Evolutionary conservation across 345 rosid species (phyloP).

Genomic region (Euphorbia pulcherrima): DNA sequence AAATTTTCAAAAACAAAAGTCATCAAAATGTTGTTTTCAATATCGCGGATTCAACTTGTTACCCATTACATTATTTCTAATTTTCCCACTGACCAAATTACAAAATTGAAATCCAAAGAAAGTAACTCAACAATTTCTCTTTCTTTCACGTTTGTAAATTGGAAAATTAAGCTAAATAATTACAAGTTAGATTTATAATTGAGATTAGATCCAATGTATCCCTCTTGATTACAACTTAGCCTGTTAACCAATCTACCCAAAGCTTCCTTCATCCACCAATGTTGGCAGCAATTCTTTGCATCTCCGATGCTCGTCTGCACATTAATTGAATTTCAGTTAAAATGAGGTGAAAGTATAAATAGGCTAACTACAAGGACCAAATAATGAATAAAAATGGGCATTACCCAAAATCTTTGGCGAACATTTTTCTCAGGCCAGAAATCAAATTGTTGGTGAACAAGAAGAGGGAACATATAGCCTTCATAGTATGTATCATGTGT

Average conservation of each 20-base stretch:
- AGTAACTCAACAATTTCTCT: too few relatives aligned
- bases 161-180: too few relatives aligned
- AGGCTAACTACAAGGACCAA: too few relatives aligned
- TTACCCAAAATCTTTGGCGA: slow-evolving; percentile 57
- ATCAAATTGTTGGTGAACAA: slow-evolving; percentile 45
- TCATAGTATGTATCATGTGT: slow-evolving; percentile 41
- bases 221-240: slow-evolving; percentile 17
- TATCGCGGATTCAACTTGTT: neutral
- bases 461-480: slow-evolving; percentile 60
- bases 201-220: slow-evolving; percentile 1
- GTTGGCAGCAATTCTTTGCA: slow-evolving; percentile 48
- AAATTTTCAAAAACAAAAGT: too few relatives aligned
- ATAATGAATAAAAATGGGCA: slow-evolving; percentile 10
- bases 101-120: slow-evolving; percentile 3
- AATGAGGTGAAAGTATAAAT: too few relatives aligned
- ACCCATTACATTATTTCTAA: neutral
- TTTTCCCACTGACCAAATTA: slow-evolving; percentile 6
- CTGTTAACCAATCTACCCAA: slow-evolving; percentile 36
- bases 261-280: slow-evolving; percentile 66
- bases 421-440: slow-evolving; percentile 58
- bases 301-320: slow-evolving; percentile 41
- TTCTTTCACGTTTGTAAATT: too few relatives aligned
- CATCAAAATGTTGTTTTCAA: neutral
- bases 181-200: slow-evolving; percentile 22
- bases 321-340: neutral